Evolutionary conservation across 495 filamentous ascomycete species (phyloP), one percentile per base, ranked within the genome.

Genomic region (Neurospora sp.): DNA sequence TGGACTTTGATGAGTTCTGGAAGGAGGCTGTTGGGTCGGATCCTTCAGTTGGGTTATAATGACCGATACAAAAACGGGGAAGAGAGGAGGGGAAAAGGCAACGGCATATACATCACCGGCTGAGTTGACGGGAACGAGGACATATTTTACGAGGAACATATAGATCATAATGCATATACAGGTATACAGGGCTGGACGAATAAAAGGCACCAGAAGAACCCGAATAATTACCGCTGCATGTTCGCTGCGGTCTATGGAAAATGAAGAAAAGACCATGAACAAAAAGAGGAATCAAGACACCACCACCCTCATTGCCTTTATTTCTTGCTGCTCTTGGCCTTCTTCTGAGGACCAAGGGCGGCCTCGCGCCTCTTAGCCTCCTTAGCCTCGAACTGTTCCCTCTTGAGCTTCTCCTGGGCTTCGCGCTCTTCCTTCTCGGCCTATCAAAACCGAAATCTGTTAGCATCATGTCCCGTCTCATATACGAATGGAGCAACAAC

Each of bases 1-100:
- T 97, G 5, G 88, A 95, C 75, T 95, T 95, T 80, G 89, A 92
- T 68, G 82, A 83, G n/a, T 89, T 96, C 73, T 91, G 91, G 89
- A 84, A 85, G 69, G 87, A 90, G 42, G 84, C 91, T 39, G 92
- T 92, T 3, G 92, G 92, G 0, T 82, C 91, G 73, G 87, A 90
- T 47, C 86, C 72, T 7, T 39, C 78, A 31, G 75, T 53, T 22
- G 77, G 76, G 8, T 74, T 79, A 75, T 70, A 38, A 40, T 78
- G 40, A 70, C 22, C 22, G 0, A 16, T 16, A 12, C 4, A 41
- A 7, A 61, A 16, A 27, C 9, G 1, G 22, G 6, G 5, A 61
- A 40, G 18, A 40, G 31, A 3, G 4, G 35, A 31, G n/a, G 14
- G 37, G 35, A n/a, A 20, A 22, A 42, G 4, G 42, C 18, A 39